Base-by-base conservation (phyloP, 495 filamentous ascomycete genomes). In the Penicillium cinerascens region DNA sequence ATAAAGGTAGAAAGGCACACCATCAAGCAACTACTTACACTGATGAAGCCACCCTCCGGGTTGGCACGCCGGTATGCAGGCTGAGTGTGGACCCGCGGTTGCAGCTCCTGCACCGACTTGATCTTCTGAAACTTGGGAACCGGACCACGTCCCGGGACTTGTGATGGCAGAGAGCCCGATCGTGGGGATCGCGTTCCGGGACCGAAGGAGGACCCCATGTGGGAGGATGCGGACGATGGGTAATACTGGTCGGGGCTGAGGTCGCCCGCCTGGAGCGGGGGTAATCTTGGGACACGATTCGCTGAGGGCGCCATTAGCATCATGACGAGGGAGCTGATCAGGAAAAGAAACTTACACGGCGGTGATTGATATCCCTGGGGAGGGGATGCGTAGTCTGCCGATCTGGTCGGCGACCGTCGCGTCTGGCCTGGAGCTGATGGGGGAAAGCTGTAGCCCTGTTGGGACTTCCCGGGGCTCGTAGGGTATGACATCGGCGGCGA, bases 11-110 rank as follows among this genome's bases (percentile, higher is more conserved):
- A 8, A 40, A 26, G 4, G 13, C 20, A 50, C 16, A 39, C 1
- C 45, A 40, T 35, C 4, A 20, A 59, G 22, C 44, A 29, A 49
- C 11, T 23, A 79, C 89, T 75, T 77, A 95, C 92, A 69, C 95
- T 97, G 61, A 99, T 97, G 67, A 99, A 99, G 46, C 95, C 95
- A 49, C 95, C 95, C 66, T 99, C 95, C 0, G 95, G 95, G 65
- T 96, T 92, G 46, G 95, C 95, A 65, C 95, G 81, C 49, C 95
- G 84, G 66, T 92, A 97, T 4, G 92, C 80, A 22, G 95, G 95
- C 56, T 99, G 95, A 13, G 76, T 49, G 66, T 92, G 95, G 55
- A 92, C 81, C 60, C 87, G 87, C 7, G 92, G 91, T 42, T 87
- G 82, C 45, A 99, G 74, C 36, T 96, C 89, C 27, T 82, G 73